These are phyloP conservation scores for Alternaria panax DNA, from an alignment of 2,329 filamentous ascomycete species.

Conservation along the genomic window DNA sequence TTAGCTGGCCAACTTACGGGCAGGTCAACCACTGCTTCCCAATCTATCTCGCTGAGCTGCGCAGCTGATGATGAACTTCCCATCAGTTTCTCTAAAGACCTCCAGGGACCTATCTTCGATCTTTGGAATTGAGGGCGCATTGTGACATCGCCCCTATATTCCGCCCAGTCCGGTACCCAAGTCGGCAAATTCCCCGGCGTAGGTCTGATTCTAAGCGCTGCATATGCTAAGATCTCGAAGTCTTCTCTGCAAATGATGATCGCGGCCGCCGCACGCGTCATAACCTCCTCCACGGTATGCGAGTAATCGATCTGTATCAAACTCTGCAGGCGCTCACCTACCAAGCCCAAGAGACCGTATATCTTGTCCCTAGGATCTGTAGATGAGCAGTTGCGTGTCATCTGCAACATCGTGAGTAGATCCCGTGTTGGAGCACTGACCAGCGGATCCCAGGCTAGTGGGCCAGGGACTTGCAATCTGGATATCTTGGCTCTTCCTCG, in stretches of 20 bases:
- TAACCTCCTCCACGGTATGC: conserved; percentile 17
- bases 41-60: conserved; percentile 8
- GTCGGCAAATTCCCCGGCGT: conserved; percentile 4
- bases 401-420: conserved; percentile 15
- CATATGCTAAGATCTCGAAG: conserved; percentile 18
- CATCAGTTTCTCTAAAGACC: conserved; percentile 14
- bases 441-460: conserved; percentile 20
- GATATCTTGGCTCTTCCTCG: conserved; percentile 17
- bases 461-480: conserved; percentile 18
- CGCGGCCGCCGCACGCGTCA: conserved; percentile 15
- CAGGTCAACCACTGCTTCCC: conserved; percentile 7
- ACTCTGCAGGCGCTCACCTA: conserved; percentile 15
- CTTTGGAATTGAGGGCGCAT: conserved; percentile 15
- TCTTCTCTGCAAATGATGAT: conserved; percentile 20
- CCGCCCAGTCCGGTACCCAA: conserved; percentile 22
- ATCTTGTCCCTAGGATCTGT: conserved; percentile 21
- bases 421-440: conserved; percentile 20
- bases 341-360: conserved; percentile 19
- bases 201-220: conserved; percentile 4
- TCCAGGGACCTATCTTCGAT: conserved; percentile 17
- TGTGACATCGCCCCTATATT: conserved; percentile 1
- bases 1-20: conserved; percentile 3
- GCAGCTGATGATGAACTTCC: not conserved
- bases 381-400: conserved; percentile 17
- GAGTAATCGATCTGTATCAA: conserved; percentile 21